Evolutionary conservation across 1,284 basidiomycete species (phyloP).

Genomic region (Moniliophthora roreri): DNA sequence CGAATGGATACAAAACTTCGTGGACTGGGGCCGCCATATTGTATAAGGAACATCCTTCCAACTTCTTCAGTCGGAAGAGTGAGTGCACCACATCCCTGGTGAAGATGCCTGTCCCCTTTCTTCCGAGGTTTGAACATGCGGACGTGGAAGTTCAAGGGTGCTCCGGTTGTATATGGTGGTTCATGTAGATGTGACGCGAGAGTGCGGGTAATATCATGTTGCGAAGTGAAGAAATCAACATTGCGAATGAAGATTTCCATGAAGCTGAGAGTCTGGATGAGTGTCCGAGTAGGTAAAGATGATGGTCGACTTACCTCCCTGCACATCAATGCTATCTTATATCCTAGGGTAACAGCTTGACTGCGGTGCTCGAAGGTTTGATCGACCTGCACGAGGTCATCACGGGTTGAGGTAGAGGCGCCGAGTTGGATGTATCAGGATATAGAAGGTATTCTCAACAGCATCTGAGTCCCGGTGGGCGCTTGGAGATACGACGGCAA

Average conservation of each 20-base stretch:
- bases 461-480: too few relatives aligned
- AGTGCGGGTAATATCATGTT: constrained; percentile 8
- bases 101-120: constrained; percentile 1
- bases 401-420: too few relatives aligned
- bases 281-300: too few relatives aligned
- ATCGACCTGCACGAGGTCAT: too few relatives aligned
- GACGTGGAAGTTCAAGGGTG: constrained; percentile 15
- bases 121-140: constrained; percentile 9
- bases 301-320: too few relatives aligned
- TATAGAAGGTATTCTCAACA: too few relatives aligned
- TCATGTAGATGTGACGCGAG: constrained; percentile 11
- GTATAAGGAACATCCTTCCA: constrained; percentile 8
- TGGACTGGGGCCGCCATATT: constrained; percentile 7
- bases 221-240: constrained; percentile 11
- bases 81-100: constrained; percentile 12
- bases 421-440: too few relatives aligned
- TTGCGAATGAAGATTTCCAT: constrained; percentile 16
- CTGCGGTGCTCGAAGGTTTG: too few relatives aligned
- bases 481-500: too few relatives aligned
- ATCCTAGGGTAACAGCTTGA: too few relatives aligned
- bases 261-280: not conserved
- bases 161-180: constrained; percentile 5
- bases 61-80: constrained; percentile 11
- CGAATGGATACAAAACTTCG: not conserved
- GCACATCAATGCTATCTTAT: too few relatives aligned